Evolutionary conservation across 768 basidiomycete genomes (phyloP).

Genomic region (Agrocybe pediades): DNA sequence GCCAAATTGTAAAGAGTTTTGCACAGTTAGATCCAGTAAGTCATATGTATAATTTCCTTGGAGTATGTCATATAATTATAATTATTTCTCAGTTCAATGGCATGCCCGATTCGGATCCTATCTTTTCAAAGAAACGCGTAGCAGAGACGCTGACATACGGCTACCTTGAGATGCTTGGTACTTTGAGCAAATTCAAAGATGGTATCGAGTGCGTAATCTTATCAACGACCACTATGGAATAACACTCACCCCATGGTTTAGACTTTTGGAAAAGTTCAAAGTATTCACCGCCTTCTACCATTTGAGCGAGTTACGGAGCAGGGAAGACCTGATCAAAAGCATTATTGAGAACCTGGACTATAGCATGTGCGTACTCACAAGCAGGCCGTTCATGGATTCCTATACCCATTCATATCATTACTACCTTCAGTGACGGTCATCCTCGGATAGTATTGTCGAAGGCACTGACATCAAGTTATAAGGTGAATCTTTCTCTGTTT

Average conservation of each 20-base stretch:
- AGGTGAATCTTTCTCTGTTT: constrained; percentile 42
- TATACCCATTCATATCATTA: not conserved
- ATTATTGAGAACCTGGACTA: constrained; percentile 94
- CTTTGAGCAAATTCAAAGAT: constrained; percentile 83
- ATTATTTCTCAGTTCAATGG: constrained; percentile 65
- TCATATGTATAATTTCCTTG: not conserved
- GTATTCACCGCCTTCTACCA: constrained; percentile 97
- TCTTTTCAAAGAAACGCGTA: constrained; percentile 84
- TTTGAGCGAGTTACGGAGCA: constrained; percentile 83
- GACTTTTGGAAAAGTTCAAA: constrained; percentile 87
- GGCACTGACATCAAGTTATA: constrained; percentile 91
- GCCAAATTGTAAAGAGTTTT: constrained; percentile 84
- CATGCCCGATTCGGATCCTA: constrained; percentile 70
- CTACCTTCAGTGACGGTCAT: constrained; percentile 78
- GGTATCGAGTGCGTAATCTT: constrained; percentile 75
- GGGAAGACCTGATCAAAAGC: constrained; percentile 90
- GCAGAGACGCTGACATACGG: constrained; percentile 85
- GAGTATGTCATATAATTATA: not conserved
- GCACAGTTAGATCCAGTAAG: constrained; percentile 90
- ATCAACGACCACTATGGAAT: not conserved
- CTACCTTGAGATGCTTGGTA: constrained; percentile 95
- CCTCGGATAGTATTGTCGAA: constrained; percentile 92
- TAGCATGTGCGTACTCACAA: constrained; percentile 72
- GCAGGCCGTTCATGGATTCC: too few species aligned
- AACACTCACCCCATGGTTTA: constrained; percentile 27